Evolutionary conservation across 495 filamentous ascomycete species (phyloP), one percentile per base, ranked within the genome.

Genomic region (Hypoxylon trugodes): DNA sequence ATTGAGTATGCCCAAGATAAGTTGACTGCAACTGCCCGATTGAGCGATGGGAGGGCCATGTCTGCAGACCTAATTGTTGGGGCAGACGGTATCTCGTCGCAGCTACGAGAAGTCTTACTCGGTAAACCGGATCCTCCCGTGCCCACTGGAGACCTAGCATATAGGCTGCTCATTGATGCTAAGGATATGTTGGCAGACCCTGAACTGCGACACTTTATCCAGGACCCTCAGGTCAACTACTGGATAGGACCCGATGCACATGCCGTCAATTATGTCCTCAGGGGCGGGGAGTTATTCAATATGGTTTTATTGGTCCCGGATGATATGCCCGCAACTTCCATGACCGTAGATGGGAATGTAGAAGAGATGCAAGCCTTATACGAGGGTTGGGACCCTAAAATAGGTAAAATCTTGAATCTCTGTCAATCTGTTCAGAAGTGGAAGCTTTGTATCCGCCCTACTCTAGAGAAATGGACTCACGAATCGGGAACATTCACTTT

Each of bases 271-370:
- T 91, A 90, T 64, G 83, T 85, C 2, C 56, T 91, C 2, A 76
- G 83, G 4, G 83, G 81, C 1, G 87, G 88, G 0, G 66, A 81
- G 21, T 76, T 88, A 72, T 86, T 85, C 57, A 91, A 91, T 60
- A 82, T 91, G 53, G 89, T 90, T 0, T 71, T 91, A 1, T 65
- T 91, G 9, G 84, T 87, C 15, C 89, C 89, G 1, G 89, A 92
- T 66, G 84, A 88, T 62, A 74, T 91, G 46, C 87, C 87, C 0
- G 74, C 76, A 3, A 80, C 81, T 12, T 75, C 87, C 4, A 81
- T 80, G 15, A 84, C 78, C 4, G 69, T 82, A 33, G 73, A 79
- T 40, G 88, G 87, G 1, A 82, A 82, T 25, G 76, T 88, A 25
- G 83, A 86, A 26, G 88, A 91, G 72, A 90, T 92, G 88, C 72